These are phyloP conservation scores for Emmonsia crescens DNA, from an alignment of 2,329 filamentous ascomycete species.

Conservation along the genomic window DNA sequence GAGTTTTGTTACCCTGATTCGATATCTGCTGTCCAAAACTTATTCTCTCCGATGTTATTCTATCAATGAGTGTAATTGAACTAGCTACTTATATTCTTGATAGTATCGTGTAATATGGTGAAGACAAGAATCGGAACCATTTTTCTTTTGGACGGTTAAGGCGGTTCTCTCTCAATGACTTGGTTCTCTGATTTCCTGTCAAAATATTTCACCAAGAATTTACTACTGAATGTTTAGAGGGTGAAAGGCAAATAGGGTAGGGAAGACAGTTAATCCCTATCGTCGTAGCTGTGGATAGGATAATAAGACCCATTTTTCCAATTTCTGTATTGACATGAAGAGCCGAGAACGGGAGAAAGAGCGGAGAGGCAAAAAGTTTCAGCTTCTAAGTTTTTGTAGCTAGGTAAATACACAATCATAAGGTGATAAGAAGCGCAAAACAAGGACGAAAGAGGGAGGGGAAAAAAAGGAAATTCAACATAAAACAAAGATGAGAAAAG, in stretches of 20 bases:
- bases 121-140: neutral
- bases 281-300: neutral
- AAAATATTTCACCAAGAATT: neutral
- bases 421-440: constrained; percentile 2
- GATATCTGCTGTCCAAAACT: no score
- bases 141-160: neutral
- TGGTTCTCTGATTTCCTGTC: neutral
- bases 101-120: neutral
- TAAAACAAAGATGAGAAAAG: neutral
- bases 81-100: no score
- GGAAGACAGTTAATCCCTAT: neutral
- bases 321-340: neutral
- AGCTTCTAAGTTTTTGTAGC: neutral
- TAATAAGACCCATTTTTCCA: neutral
- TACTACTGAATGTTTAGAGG: neutral
- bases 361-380: neutral
- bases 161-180: neutral
- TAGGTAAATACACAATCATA: constrained; percentile 9
- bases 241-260: no score
- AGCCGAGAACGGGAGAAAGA: neutral
- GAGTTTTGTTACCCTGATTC: neutral
- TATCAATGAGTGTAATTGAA: neutral
- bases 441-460: neutral
- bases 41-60: no score
- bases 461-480: neutral